Base-by-base conservation (phyloP, 1,139 yeast genomes). In the Yamadazyma buinensis region DNA sequence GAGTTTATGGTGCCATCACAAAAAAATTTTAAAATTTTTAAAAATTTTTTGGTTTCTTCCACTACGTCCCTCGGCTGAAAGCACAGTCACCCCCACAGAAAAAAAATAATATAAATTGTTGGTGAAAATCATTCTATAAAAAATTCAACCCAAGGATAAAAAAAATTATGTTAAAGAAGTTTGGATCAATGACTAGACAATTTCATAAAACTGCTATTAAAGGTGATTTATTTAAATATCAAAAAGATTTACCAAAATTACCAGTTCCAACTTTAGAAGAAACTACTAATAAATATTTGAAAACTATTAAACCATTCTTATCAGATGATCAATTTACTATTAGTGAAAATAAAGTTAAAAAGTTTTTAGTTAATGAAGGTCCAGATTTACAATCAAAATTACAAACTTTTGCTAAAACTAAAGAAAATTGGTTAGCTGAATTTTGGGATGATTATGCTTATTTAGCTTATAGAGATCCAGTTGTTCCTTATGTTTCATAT, bases 371-470 rank as follows among this genome's bases (percentile, higher is more conserved):
- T 35, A 62, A 77, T 6, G 67, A 67, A 38, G 95, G 95, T 28
- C 77, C 76, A 31, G 61, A 61, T 25, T 72, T 92, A 44, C 97
- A 92, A 56, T 47, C 65, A 37, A 75, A 92, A 46, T 72, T 92
- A 37, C 55, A 62, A 28, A 65, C 72, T 20, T 77, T 77, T 48
- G 81, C 94, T 27, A 52, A 62, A 26, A 74, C 63, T 40, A 75
- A 79, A 46, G 81, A 86, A 55, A 92, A 92, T 61, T 92, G 98
- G 98, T 74, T 92, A 53, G 78, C 86, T 36, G 84, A 78, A 42
- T 87, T 84, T 73, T 92, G 98, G 98, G 95, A 90, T 59, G 85
- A 85, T 52, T 87, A 84, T 49, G 95, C 97, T 22, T 92, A 92
- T 61, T 68, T 92, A 69, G 80, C 85, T 27, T 88, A 87, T 64